Evolutionary conservation across 2,329 filamentous ascomycete genomes (phyloP), one percentile per base, ranked within the genome.

Genomic region (Arthrobotrys iridis): DNA sequence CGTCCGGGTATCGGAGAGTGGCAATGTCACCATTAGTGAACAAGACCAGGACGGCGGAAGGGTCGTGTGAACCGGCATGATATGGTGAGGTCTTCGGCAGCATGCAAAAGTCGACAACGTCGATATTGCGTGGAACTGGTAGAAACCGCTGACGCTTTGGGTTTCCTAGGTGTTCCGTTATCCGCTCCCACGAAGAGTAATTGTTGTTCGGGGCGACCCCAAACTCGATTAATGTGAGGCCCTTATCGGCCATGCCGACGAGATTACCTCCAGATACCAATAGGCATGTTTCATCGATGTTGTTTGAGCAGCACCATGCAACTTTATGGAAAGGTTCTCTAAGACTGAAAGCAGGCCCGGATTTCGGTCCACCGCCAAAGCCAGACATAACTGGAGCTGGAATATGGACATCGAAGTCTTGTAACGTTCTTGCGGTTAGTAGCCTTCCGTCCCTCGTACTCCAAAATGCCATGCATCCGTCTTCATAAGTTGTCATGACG

Each of bases 391-490:
- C 60, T 2, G 50, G 72, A 20, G 68, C 70, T 5, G 78, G 78
- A 7, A 79, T 65, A 48, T 97, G 87, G 64, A 98, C 85, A 79
- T 92, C 87, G 2, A 87, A 87, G 67, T 92, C 88, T 65, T 90
- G 88, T 30, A 97, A 82, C 0, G 92, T 97, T 79, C 95, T 86
- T 2, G 94, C 93, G 85, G 93, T 89, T 4, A 99, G 84, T 37
- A 96, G 84, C 67, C 91, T 89, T 5, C 92, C 93, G 80, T 98
- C 94, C 79, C 93, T 96, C 0, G 91, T 85, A 81, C 99, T 95
- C 93, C 94, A 99, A 78, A 98, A 91, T 0, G 96, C 94, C 50
- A 99, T 84, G 79, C 92, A 97, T 33, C 91, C 90, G 81, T 99
- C 95, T 66, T 97, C 93, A 80, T 97, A 91, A 0, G 90, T 91